Evolutionary conservation across 2,329 filamentous ascomycete species (phyloP), one percentile per base, ranked within the genome.

Genomic region (Sporothrix schenckii): DNA sequence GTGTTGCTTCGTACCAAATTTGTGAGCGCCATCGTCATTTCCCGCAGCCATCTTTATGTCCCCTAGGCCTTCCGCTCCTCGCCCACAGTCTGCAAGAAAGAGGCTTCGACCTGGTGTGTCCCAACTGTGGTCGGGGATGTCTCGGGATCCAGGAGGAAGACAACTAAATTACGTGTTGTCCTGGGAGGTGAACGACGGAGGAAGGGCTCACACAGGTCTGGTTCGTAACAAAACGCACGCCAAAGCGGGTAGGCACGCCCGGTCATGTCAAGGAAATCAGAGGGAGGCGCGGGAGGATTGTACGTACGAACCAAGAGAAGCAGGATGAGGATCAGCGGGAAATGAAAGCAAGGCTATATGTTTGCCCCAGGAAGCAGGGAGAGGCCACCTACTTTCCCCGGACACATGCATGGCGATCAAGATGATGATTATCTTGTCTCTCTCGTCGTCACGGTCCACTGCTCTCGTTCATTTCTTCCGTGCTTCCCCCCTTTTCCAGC

Each of bases 161-260:
- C 19, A 21, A 7, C 47, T 49, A 63, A 47, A 27, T 16, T 7
- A 58, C n/a, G 16, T 39, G 5, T 7, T 58, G 5, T 5, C 16
- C 10, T 11, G 6, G 21, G 34, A 34, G 34, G 9, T 14, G 19
- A 61, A 44, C 56, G 34, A 61, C 4, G 24, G 44, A 61, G 11
- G 56, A 44, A n/a, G 14, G 52, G n/a, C 58, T 27, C 21, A 47
- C 21, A 47, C 54, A n/a, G 19, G 11, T 11, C 34, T 24, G n/a
- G n/a, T 24, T 44, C n/a, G 34, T 61, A 30, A 50, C 24, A 49
- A 30, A 49, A n/a, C 6, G 16, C 30, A 41, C 34, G 60, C 61
- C 47, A 50, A 34, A 50, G 47, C 41, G 44, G 61, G 61, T 34
- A 65, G 61, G 44, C 61, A 65, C 24, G 44, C 30, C 24, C n/a